A percentile compares a stretch with the other conserved stretches of the same genome.
phyloP scores from a whole-genome alignment of 257 asterid species.

The Solanum chaucha region DNA sequence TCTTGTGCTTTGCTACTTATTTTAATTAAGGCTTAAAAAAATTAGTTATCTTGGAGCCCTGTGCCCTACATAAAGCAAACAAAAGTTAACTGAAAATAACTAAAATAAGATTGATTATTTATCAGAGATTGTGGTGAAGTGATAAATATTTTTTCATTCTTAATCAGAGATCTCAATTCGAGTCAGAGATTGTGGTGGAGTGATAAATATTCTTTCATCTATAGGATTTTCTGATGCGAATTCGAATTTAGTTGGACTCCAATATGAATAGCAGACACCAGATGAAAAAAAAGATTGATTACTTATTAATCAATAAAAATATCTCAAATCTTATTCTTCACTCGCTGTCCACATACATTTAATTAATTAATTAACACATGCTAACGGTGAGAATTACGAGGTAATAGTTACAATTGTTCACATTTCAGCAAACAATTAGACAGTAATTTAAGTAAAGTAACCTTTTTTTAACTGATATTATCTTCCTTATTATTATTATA shows the following conservation, averaged over 20 bases:
- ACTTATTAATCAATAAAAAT: not conserved
- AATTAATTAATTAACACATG: not conserved
- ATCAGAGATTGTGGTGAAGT: too few species aligned
- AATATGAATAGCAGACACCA: too few species aligned
- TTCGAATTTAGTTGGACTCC: rapidly evolving
- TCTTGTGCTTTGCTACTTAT: not conserved
- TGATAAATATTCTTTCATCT: too few species aligned
- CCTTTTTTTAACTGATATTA: not conserved
- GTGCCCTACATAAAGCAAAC: constrained; percentile 1
- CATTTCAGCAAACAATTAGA: not conserved
- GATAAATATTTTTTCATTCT: rapidly evolving
- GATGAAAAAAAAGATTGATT: not conserved
- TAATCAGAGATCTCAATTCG: too few species aligned
- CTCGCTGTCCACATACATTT: not conserved
- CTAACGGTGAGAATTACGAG: not conserved
- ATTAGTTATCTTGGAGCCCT: not conserved
- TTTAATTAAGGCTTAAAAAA: not conserved
- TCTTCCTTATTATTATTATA: not conserved
- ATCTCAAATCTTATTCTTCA: not conserved
- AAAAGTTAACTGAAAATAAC: not conserved
- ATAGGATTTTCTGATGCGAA: too few species aligned
- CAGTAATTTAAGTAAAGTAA: not conserved
- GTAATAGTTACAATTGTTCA: not conserved
- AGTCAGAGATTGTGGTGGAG: not conserved
- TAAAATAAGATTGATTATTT: not conserved